These are phyloP conservation scores for Ophiostoma perfectum DNA, from an alignment of 2,329 filamentous ascomycete species.

Conservation along the genomic window DNA sequence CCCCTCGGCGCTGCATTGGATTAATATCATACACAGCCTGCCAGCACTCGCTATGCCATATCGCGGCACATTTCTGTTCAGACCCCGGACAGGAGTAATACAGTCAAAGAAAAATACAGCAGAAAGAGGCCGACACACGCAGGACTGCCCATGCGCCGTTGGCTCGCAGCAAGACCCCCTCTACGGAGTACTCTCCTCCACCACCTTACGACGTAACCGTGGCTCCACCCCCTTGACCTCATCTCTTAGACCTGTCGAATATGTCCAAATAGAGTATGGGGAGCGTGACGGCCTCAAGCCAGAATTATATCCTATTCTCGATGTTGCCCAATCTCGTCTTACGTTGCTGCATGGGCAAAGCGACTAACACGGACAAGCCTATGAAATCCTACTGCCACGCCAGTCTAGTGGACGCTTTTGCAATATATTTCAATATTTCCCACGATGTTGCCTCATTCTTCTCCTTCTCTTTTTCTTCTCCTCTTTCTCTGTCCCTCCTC, in stretches of 20 bases:
- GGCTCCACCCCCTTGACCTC: not conserved
- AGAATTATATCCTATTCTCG: not conserved
- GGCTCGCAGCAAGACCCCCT: not conserved
- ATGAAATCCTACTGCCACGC: not conserved
- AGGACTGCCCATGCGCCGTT: not conserved
- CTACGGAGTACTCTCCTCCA: not conserved
- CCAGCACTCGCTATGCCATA: conserved; percentile 1
- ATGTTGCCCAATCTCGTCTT: not conserved
- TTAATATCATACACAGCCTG: conserved; percentile 10
- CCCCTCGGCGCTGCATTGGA: not conserved
- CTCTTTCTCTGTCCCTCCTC: conserved; percentile 6
- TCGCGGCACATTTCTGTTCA: not conserved
- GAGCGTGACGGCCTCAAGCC: not conserved
- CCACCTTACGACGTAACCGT: not conserved
- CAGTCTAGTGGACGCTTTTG: not conserved
- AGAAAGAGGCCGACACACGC: not conserved
- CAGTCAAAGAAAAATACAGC: not conserved
- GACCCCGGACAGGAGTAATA: not conserved
- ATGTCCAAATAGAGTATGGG: not conserved
- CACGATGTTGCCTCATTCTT: conserved; percentile 10
- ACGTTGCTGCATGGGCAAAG: not conserved
- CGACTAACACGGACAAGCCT: not conserved
- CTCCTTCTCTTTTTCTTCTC: not conserved
- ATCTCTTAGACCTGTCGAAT: not conserved
- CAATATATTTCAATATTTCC: conserved; percentile 4